Base-by-base conservation (phyloP, 1,284 basidiomycete species). In the Lignosus rhinocerotis region DNA sequence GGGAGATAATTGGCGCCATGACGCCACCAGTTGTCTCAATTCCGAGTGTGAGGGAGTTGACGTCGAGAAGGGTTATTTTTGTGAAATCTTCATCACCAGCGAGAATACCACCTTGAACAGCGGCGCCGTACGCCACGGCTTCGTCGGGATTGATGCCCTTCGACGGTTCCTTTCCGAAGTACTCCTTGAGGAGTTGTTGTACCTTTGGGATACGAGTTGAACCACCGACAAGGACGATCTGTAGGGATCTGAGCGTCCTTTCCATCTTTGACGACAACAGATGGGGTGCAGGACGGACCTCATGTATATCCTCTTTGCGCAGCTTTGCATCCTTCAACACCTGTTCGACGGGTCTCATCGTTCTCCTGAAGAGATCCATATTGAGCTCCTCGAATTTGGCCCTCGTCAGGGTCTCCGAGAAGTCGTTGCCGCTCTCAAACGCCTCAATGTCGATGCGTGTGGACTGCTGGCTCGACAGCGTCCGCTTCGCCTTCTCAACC, bases 311-410 rank as follows among this genome's bases (percentile, higher is more conserved):
- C 67, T 98, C 94, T 86, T 98, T 98, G 86, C 95, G 96, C 73
- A 98, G 88, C 69, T 90, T 90, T 63, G 96, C 91, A 72, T 99
- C 96, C 87, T 97, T 97, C 70, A 98, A 83, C 34, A 98, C 96
- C 78, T 98, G 95, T 78, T 98, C 95, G 65, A 98, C 96, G 65
- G 96, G 96, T 84, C 95, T 96, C 93, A 98, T 94, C 46, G 96
- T 98, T 86, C 95, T 96, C 72, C 94, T 85, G 92, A 99, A 98
- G 51, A 98, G 87, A 71, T 98, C 96, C 81, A 96, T 91, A 87
- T 97, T 98, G 68, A 98, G 83, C 77, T 98, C 96, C 78, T 98
- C 96, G 72, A 99, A 98, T 80, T 98, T 98, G 80, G 96, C 95
- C 62, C 96, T 88, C 59, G 96, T 98, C 42, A 98, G 85, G 14